Percentiles rank a stretch among this genome's conserved stretches.
Conservation (phyloP, 2,329 filamentous ascomycete genomes). For the Domatiomyces catenatus region DNA sequence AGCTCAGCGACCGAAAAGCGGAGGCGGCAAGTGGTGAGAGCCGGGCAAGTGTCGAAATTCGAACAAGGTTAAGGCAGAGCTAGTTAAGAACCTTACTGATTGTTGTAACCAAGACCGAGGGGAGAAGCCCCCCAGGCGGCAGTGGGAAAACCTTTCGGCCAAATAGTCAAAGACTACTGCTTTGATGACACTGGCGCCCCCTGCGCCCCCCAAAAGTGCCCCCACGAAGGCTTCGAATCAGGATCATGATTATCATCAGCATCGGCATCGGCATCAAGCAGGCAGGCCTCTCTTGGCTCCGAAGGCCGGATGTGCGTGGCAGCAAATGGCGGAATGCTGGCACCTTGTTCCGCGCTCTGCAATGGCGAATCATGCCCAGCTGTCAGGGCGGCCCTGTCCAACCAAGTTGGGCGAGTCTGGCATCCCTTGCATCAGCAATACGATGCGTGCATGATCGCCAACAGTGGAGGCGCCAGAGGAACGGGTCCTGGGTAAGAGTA, state of each 20-base stretch:
- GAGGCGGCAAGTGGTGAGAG: not conserved
- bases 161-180: too few relatives aligned
- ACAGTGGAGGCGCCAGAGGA: not conserved
- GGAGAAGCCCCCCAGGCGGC: too few relatives aligned
- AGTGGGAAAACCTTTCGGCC: too few relatives aligned
- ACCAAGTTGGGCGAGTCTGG: not conserved
- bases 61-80: not conserved
- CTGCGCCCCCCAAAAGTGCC: too few relatives aligned
- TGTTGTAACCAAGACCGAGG: too few relatives aligned
- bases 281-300: too few relatives aligned
- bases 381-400: not conserved
- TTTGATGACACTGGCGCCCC: too few relatives aligned
- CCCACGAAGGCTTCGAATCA: too few relatives aligned
- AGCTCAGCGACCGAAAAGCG: not conserved
- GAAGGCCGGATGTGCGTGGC: too few relatives aligned
- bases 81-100: not conserved
- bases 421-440: not conserved
- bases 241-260: too few relatives aligned
- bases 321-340: too few relatives aligned
- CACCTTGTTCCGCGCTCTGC: not conserved
- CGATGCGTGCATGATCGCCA: not conserved
- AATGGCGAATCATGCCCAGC: not conserved
- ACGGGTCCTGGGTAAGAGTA: not conserved
- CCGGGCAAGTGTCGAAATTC: not conserved
- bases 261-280: too few relatives aligned